These are phyloP conservation scores for Mycosphaerella arachidis DNA, from an alignment of 2,329 filamentous ascomycete species.

Conservation along the genomic window DNA sequence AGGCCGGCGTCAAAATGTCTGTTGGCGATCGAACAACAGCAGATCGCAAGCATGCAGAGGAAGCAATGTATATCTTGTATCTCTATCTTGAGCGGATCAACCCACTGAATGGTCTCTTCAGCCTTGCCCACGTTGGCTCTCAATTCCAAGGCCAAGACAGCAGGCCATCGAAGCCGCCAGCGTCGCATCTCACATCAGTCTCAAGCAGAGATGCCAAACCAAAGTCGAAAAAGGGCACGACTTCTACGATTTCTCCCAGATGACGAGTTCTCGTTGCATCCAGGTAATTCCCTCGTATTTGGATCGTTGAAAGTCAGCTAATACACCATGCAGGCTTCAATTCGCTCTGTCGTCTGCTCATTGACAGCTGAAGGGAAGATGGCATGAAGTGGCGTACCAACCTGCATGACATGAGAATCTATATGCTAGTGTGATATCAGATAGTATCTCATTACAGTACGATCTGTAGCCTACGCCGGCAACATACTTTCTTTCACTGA, in stretches of 20 bases:
- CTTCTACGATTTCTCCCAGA: not conserved
- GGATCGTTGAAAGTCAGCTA: too few species aligned
- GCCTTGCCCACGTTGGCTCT: not conserved
- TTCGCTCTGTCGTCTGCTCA: too few species aligned
- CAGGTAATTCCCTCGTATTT: too few species aligned
- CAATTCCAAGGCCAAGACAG: not conserved
- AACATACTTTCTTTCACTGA: too few species aligned
- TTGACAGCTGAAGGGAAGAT: too few species aligned
- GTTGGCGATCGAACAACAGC: not conserved
- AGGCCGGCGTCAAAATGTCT: not conserved
- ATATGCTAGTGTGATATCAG: too few species aligned
- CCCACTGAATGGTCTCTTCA: not conserved
- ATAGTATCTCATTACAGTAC: too few species aligned
- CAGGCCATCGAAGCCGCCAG: not conserved
- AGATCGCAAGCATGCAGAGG: not conserved
- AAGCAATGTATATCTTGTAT: not conserved
- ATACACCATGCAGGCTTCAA: too few species aligned
- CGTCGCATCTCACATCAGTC: not conserved
- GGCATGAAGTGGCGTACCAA: too few species aligned
- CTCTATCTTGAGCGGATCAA: not conserved
- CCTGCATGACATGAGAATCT: too few species aligned
- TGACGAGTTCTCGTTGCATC: too few species aligned
- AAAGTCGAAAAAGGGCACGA: not conserved
- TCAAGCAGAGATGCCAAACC: not conserved
- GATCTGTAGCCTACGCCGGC: too few species aligned